Base-by-base conservation (phyloP, 2,329 filamentous ascomycete genomes). In the Diplodia intermedia region DNA sequence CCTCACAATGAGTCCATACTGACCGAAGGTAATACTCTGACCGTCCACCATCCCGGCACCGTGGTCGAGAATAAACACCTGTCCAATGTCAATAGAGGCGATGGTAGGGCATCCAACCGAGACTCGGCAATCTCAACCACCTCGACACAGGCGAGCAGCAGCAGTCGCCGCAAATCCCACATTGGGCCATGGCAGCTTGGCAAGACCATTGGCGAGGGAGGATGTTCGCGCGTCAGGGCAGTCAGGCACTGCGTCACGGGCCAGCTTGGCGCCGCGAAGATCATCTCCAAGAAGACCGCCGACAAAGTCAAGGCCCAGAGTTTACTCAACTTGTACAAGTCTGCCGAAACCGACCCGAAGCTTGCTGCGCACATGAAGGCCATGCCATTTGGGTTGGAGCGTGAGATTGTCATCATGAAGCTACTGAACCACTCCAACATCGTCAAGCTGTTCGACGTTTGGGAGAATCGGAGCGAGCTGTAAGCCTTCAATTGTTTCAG, bases 341-440 rank as follows among this genome's bases (percentile, higher is more conserved):
- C 89, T 78, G 90, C 91, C 70, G 85, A 87, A 79, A 65, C 81
- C 83, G 66, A 86, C 84, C 31, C 84, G 84, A 47, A 83, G 82
- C 69, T 80, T n/a, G 75, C 76, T 36, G 82, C 85, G 43, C 83
- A 87, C 62, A 88, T 89, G 50, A 85, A 90, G 69, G 87, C 89
- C 66, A 93, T 97, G 76, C 94, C 94, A 1, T 89, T 94, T 74
- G 91, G 93, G 1, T 91, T 99, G 70, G 94, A 98, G 80, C 87
- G 95, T 66, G 95, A 99, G 77, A 94, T 99, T 50, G 93, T 94
- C 38, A 96, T 99, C 73, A 93, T 99, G 86, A 98, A 97, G 81
- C 86, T 98, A 68, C 92, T 98, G 69, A 90, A 97, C 75, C 95
- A 99, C 80, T 92, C 91, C 6, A 95, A 98, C 77, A 94, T 98